Evolutionary conservation across 495 filamentous ascomycete genomes (phyloP), one percentile per base, ranked within the genome.

Genomic region (Lophiostoma macrostomum): DNA sequence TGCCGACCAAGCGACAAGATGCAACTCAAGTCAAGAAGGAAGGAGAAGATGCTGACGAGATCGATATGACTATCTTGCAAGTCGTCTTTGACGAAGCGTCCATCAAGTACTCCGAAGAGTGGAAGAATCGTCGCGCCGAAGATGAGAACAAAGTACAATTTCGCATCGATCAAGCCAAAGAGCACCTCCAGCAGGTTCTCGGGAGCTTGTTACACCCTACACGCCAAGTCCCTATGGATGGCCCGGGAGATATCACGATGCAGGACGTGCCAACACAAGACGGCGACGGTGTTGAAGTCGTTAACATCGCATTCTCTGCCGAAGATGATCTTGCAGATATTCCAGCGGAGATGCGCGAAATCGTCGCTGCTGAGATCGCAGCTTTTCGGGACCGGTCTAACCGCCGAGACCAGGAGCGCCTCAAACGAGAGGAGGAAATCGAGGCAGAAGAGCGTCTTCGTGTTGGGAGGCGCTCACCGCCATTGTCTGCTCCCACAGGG

Each of bases 291-390:
- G 79, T 82, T 18, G 91, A 95, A 71, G 84, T 96, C 27, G 85
- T 96, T 57, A 96, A 89, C 34, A 96, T 96, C 3, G 79, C 95
- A 29, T 86, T 87, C 6, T 13, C 51, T 30, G 79, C 84, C 22
- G 93, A 99, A 60, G 93, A 99, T 65, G 93, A 99, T 61, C 76
- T 99, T 24, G 85, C 88, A 32, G 94, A 99, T 63, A 95, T 99
- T 48, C 93, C 93, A 2, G 84, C 87, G 10, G 93, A 96, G 63
- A 91, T 91, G 90, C 84, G 93, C n/a, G 93, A 91, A 63, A 95
- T 85, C 6, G 91, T 99, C 20, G 89, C 93, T 6, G 85, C 85
- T 54, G 94, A 99, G 61, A 99, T 99, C 57, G 80, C 87, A 6
- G 87, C 90, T 8, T 99, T 99, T 74, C 79, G 93, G 60, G 90